phyloP scores from a whole-genome alignment of 176 grass and related monocot genomes.

The Guadua angustifolia region DNA sequence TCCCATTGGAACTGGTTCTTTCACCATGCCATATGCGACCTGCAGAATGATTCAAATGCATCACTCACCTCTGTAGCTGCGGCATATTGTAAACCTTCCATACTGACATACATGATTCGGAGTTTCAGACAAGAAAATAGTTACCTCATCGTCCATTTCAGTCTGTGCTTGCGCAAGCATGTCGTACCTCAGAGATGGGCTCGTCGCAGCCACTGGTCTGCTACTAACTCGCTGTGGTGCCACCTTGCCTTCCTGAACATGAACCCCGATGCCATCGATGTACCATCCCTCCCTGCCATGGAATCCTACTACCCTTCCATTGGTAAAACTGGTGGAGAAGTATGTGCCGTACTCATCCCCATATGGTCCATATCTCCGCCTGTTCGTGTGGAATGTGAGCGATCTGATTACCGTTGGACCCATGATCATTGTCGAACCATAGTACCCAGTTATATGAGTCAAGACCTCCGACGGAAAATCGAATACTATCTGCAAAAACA shows the following conservation, averaged over 20 bases:
- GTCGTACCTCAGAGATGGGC: constrained; percentile 42
- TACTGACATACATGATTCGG: background rate
- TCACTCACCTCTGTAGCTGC: background rate
- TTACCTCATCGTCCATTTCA: constrained; percentile 65
- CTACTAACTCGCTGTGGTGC: constrained; percentile 27
- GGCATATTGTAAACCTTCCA: background rate
- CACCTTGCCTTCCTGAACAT: constrained; percentile 79
- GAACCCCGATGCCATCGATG: constrained; percentile 84
- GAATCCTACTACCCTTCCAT: constrained; percentile 80
- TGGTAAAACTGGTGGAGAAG: constrained; percentile 79
- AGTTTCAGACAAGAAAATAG: constrained; percentile 2
- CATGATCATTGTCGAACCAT: constrained; percentile 68
- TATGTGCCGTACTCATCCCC: constrained; percentile 80
- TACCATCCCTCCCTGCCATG: constrained; percentile 88
- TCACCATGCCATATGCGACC: constrained; percentile 66
- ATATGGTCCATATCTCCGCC: constrained; percentile 67
- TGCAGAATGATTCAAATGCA: constrained; percentile 30
- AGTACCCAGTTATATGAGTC: constrained; percentile 88
- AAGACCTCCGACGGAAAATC: constrained; percentile 86
- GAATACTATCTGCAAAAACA: constrained; percentile 62
- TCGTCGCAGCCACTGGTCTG: constrained; percentile 15
- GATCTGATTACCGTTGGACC: constrained; percentile 82
- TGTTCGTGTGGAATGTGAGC: constrained; percentile 87
- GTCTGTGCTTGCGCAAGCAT: constrained; percentile 46
- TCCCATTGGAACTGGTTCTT: constrained; percentile 77